phyloP scores from a whole-genome alignment of 768 basidiomycete genomes.

The Boletus coccyginus region DNA sequence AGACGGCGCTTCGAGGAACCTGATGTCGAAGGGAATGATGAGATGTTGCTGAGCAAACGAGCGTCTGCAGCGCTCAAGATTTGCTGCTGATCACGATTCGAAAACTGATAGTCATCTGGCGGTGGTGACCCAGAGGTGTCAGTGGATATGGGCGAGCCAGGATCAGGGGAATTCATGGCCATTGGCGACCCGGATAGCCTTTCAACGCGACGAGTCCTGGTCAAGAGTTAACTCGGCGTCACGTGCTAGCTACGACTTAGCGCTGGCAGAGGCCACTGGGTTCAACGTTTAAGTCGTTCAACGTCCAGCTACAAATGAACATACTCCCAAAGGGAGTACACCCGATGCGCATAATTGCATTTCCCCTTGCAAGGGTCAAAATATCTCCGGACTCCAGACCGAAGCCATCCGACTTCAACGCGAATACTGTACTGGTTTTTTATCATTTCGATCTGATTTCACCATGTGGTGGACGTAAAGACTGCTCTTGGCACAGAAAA shows the following conservation, averaged over 20 bases:
- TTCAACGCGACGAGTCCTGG: neutral
- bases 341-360: constrained; percentile 46
- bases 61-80: constrained; percentile 16
- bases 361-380: constrained; percentile 37
- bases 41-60: constrained; percentile 16
- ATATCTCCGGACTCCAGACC: constrained; percentile 6
- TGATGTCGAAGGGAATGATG: constrained; percentile 21
- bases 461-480: constrained; percentile 35
- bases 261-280: too few species aligned
- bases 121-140: constrained; percentile 39
- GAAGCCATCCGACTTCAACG: constrained; percentile 6
- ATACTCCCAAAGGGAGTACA: constrained; percentile 14
- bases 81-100: constrained; percentile 31
- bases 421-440: constrained; percentile 35
- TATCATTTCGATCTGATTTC: constrained; percentile 39
- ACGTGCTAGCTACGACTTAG: constrained; percentile 15
- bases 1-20: constrained; percentile 49
- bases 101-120: constrained; percentile 33
- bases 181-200: neutral
- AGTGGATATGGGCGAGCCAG: constrained; percentile 35
- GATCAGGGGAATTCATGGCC: constrained; percentile 37
- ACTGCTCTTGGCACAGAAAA: constrained; percentile 11
- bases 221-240: neutral
- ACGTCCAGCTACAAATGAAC: constrained; percentile 11
- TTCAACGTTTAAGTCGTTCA: too few species aligned